phyloP scores from a whole-genome alignment of 2,329 filamentous ascomycete genomes.

The Samsoniella hepiali region DNA sequence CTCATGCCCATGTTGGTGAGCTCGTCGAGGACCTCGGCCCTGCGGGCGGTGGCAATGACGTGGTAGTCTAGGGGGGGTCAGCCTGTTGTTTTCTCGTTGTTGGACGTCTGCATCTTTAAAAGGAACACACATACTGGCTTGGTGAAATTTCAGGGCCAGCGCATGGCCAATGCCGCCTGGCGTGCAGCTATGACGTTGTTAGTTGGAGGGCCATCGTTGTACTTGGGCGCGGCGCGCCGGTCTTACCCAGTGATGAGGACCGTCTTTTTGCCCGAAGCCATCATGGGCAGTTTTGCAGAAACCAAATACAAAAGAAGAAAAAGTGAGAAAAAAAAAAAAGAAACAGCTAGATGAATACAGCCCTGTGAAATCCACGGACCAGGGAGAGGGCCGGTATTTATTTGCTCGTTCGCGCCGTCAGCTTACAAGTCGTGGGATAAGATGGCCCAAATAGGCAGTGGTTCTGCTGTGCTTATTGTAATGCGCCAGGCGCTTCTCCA shows the following conservation, averaged over 20 bases:
- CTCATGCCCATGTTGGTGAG: slow-evolving; percentile 48
- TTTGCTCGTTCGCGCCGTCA: slow-evolving; percentile 1
- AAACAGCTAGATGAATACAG: too few relatives aligned
- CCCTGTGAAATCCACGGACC: neutral
- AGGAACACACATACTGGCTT: neutral
- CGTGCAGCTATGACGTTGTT: slow-evolving; percentile 11
- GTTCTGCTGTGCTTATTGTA: slow-evolving; percentile 2
- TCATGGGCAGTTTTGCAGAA: neutral
- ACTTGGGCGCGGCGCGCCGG: too few relatives aligned
- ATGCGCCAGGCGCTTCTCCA: neutral
- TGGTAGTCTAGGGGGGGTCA: slow-evolving; percentile 39
- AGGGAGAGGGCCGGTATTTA: neutral
- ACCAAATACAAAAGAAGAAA: neutral
- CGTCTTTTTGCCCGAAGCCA: slow-evolving; percentile 6
- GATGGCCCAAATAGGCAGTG: neutral
- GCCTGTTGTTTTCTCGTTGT: neutral
- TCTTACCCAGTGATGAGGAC: slow-evolving; percentile 8
- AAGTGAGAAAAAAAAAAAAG: neutral
- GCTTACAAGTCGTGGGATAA: neutral
- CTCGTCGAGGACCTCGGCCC: slow-evolving; percentile 44
- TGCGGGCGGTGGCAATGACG: slow-evolving; percentile 56
- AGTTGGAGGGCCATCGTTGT: neutral
- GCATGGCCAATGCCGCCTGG: slow-evolving; percentile 48
- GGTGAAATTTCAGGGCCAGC: slow-evolving; percentile 44
- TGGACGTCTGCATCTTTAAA: too few relatives aligned